Evolutionary conservation across 306 rosid species (phyloP), one percentile per base, ranked within the genome.

Genomic region (Fagus sylvatica): DNA sequence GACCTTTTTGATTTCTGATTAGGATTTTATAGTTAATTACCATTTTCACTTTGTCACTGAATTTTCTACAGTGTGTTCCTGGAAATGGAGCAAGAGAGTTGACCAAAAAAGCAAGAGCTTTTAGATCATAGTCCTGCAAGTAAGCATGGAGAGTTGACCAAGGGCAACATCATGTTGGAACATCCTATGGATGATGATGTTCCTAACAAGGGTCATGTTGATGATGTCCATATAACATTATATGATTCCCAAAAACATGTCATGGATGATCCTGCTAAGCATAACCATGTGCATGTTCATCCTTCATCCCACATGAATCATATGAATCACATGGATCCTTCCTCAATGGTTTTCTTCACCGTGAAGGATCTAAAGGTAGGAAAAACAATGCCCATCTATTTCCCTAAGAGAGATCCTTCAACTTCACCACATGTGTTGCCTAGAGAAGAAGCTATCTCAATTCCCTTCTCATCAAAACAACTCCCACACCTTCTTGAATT

Each of bases 351-450:
- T 62, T 94, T 94, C 84, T 88, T 94, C 77, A 89, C 93, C 48
- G n/a, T 85, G 3, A 74, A 84, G 17, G 94, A 94, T 74, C 73
- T 89, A 4, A 76, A 81, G 41, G 75, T 72, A 4, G 93, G 97
- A 5, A 81, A 88, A 79, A 89, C 73, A 33, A 84, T 90, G 88
- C 83, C 89, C 1, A 53, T 94, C 37, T 78, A 86, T 72, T 91
- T 94, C 43, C 97, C 90, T 6, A 91, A 91, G 81, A 82, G 90
- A 81, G 81, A 89, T 56, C 89, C 88, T 78, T 75, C 91, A 72
- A 83, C 75, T 16, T 85, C 93, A 0, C 93, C 97, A 1, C 81
- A 69, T 39, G 85, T 91, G 0, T 74, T 87, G 83, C 81, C 89
- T 10, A 87, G 72, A 83, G 78, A 83, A 33, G 70, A 85, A 73